Base-by-base conservation (phyloP, 1,284 basidiomycete genomes). In the Cryptococcus hybrid region DNA sequence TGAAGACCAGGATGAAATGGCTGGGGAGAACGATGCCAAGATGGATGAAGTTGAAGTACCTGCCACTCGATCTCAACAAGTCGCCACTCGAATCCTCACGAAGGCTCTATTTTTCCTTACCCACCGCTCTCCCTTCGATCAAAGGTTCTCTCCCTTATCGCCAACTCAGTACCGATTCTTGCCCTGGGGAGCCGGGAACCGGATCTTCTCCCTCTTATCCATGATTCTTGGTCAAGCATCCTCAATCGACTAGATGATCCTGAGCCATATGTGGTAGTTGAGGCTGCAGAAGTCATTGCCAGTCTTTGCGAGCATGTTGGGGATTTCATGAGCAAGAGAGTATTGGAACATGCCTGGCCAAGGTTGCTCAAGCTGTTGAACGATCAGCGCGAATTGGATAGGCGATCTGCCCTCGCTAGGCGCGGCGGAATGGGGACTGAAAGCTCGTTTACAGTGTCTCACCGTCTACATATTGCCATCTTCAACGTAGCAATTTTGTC, bases 321-420 rank as follows among this genome's bases (percentile, higher is more conserved):
- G 12, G 84, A 84, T 52, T 94, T 90, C 77, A 91, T 96, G 88
- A 84, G 83, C 48, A 80, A 85, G 36, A 81, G 88, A 51, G 83
- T 96, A 15, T 87, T 91, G 83, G 89, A 94, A 62, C 89, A 95
- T 63, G 83, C 91, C 13, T 95, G 92, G 92, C 93, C 93, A 1
- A 84, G 83, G 35, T 89, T 94, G 68, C 79, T 79, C 43, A 69
- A 64, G 3, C 80, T 93, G 56, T 76, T 94, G 44, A 73, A 71
- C 2, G 80, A 79, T 35, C 82, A 92, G 30, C 83, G 85, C 47
- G 74, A 71, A 15, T 83, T 81, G 11, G 90, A 93, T 66, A 69
- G 79, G 34, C 74, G 78, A 24, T 88, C 77, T 57, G 89, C 90
- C 0, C 79, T 93, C 15, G 79, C 85, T 5, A 62, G 65, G 11